These are phyloP conservation scores for Luzula sylvatica DNA, from an alignment of 176 grass and related monocot genomes.

Conservation along the genomic window DNA sequence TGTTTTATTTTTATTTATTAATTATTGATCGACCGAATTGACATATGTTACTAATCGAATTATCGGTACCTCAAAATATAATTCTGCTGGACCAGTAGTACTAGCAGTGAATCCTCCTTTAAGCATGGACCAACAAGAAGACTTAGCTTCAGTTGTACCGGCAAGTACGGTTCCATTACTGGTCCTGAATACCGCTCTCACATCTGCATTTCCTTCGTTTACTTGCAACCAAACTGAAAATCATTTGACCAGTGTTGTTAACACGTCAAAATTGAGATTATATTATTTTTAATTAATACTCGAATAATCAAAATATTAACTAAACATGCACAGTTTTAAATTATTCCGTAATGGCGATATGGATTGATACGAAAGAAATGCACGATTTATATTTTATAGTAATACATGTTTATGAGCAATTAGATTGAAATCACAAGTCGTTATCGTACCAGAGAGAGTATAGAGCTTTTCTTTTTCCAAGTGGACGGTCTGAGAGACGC, in stretches of 20 bases:
- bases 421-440: too few relatives aligned
- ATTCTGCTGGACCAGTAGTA: conserved; percentile 34
- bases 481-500: conserved; percentile 69
- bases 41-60: neutral
- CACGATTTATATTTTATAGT: too few relatives aligned
- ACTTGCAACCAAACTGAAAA: conserved; percentile 70
- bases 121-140: conserved; percentile 83
- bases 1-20: too few relatives aligned
- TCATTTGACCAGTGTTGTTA: too few relatives aligned
- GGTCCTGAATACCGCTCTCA: conserved; percentile 62
- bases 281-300: too few relatives aligned
- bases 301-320: too few relatives aligned
- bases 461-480: conserved; percentile 63
- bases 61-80: conserved; percentile 71
- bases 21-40: too few relatives aligned
- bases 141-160: conserved; percentile 39
- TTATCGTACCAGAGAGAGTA: conserved; percentile 48
- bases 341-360: too few relatives aligned
- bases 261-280: too few relatives aligned
- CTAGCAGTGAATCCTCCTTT: conserved; percentile 71
- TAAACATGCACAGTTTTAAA: too few relatives aligned
- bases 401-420: too few relatives aligned
- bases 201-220: conserved; percentile 32
- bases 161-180: conserved; percentile 31
- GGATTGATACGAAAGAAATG: too few relatives aligned